Evolutionary conservation across 2,329 filamentous ascomycete species (phyloP).

Genomic region (Colletotrichum orbiculare): DNA sequence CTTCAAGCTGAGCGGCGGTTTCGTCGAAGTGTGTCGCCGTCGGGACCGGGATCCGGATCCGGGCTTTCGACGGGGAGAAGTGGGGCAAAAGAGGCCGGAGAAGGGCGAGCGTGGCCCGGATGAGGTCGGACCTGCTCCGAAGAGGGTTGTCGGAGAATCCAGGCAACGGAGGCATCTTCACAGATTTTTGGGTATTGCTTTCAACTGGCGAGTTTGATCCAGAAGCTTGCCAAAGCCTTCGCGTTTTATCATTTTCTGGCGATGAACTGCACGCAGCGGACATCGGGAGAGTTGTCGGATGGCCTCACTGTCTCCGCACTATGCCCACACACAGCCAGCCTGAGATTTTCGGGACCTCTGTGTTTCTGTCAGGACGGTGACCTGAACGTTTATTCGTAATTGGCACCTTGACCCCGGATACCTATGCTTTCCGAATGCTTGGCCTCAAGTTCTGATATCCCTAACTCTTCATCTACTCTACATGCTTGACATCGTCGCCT

Average conservation of each 20-base stretch:
- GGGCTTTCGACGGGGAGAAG: constrained; percentile 48
- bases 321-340: too few species aligned
- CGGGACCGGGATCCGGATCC: constrained; percentile 49
- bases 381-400: background rate
- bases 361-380: background rate
- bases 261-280: constrained; percentile 5
- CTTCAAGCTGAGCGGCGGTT: constrained; percentile 56
- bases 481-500: constrained; percentile 19
- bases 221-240: too few species aligned
- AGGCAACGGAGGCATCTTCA: constrained; percentile 48
- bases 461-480: constrained; percentile 8
- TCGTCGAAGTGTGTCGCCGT: constrained; percentile 58
- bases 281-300: constrained; percentile 12
- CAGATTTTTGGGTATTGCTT: background rate
- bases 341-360: too few species aligned
- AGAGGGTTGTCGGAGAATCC: constrained; percentile 57
- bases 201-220: background rate
- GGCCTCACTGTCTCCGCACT: background rate
- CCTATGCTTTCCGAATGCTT: background rate
- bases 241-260: too few species aligned
- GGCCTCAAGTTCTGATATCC: background rate
- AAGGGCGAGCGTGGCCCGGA: constrained; percentile 48
- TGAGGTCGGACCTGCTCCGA: constrained; percentile 47
- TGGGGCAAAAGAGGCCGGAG: constrained; percentile 47
- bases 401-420: background rate